These are phyloP conservation scores for Ceratocystis cubensis DNA, from an alignment of 2,329 filamentous ascomycete genomes.

Conservation along the genomic window DNA sequence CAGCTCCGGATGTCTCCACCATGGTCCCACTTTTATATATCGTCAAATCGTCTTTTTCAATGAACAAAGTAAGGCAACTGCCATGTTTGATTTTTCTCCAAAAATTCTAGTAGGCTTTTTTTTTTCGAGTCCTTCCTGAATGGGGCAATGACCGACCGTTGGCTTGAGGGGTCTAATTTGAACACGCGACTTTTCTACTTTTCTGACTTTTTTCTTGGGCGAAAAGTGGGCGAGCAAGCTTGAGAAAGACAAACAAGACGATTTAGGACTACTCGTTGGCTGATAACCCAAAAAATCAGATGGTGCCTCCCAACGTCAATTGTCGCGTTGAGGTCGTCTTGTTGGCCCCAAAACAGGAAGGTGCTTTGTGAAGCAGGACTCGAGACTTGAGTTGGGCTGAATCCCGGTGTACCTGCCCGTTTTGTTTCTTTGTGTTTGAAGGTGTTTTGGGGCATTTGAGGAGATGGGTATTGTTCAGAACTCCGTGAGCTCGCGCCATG, in stretches of 20 bases:
- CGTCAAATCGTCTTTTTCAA: background rate
- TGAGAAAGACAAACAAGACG: background rate
- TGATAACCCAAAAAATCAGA: too few relatives aligned
- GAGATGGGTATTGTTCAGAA: background rate
- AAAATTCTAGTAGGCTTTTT: background rate
- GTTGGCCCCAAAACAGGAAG: too few relatives aligned
- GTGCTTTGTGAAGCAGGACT: too few relatives aligned
- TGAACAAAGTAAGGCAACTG: background rate
- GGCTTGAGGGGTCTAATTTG: background rate
- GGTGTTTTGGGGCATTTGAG: too few relatives aligned
- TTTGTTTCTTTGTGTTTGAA: too few relatives aligned
- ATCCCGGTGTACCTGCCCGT: too few relatives aligned
- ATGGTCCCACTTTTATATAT: background rate
- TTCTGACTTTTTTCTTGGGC: too few relatives aligned
- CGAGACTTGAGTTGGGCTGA: too few relatives aligned
- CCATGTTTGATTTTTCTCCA: conserved; percentile 2
- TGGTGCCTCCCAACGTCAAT: too few relatives aligned
- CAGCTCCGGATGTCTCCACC: background rate
- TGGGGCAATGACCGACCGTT: background rate
- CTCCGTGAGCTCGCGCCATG: background rate
- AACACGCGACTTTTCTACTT: background rate
- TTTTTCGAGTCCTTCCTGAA: background rate
- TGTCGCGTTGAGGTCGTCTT: too few relatives aligned
- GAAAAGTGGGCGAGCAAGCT: too few relatives aligned
- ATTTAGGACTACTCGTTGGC: background rate